Percentiles rank a stretch among this genome's conserved stretches.
Evolutionary conservation across 805 yeast genomes (phyloP).

Genomic region (Wickerhamiella sergipiensis): DNA sequence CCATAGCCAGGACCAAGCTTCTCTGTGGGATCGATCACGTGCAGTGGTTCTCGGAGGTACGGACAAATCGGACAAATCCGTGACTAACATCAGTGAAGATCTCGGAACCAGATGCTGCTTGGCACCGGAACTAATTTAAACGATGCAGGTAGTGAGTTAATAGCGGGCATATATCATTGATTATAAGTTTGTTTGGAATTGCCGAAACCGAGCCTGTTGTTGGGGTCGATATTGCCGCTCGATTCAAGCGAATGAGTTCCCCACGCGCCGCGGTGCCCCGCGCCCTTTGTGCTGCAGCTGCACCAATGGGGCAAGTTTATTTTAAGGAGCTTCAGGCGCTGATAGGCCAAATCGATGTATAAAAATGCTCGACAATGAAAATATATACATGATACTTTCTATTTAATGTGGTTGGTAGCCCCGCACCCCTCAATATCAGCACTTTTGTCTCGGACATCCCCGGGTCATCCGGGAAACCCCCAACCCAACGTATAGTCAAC

Average conservation of each 20-base stretch:
- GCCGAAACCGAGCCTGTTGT: not conserved
- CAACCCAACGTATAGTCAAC: not conserved
- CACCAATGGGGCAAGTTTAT: not conserved
- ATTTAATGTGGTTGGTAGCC: too few relatives aligned
- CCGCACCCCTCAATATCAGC: too few relatives aligned
- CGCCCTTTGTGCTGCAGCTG: not conserved
- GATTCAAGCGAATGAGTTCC: not conserved
- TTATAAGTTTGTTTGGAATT: not conserved
- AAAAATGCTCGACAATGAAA: not conserved
- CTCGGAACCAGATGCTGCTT: not conserved
- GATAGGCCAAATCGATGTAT: too few relatives aligned
- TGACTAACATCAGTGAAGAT: not conserved
- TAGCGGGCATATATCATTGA: not conserved
- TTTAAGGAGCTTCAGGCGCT: not conserved
- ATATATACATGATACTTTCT: not conserved
- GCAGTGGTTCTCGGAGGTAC: not conserved
- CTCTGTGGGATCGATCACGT: not conserved
- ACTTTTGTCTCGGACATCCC: not conserved
- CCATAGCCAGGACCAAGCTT: too few relatives aligned
- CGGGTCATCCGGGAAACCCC: not conserved
- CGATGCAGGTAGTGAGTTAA: not conserved
- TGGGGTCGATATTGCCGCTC: not conserved
- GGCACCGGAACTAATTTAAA: not conserved
- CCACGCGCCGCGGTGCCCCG: not conserved
- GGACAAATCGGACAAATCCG: not conserved